phyloP scores from a whole-genome alignment of 1,284 basidiomycete species.

The Ustilago cynodontis region DNA sequence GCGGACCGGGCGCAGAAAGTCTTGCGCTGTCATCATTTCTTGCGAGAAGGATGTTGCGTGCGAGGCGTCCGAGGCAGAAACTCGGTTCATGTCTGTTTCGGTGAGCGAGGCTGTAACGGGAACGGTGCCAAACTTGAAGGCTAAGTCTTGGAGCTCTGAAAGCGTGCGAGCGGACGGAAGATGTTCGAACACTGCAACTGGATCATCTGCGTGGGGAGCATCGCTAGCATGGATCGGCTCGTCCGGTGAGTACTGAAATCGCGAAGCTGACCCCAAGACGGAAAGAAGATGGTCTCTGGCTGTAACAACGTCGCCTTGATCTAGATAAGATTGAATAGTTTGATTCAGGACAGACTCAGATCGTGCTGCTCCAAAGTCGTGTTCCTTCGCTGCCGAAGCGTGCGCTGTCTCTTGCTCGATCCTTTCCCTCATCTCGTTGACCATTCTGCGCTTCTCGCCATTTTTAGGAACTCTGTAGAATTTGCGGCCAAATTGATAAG shows the following conservation, averaged over 20 bases:
- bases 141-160: conserved; percentile 25
- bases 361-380: not conserved
- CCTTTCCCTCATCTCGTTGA: conserved; percentile 17
- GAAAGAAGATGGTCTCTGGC: conserved; percentile 37
- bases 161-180: conserved; percentile 25
- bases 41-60: not conserved
- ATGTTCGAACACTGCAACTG: not conserved
- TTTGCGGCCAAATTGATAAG: conserved; percentile 6
- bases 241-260: conserved; percentile 4
- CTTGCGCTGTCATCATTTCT: conserved; percentile 25
- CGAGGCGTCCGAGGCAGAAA: not conserved
- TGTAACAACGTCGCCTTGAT: conserved; percentile 27
- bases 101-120: conserved; percentile 18
- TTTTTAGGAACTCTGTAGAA: not conserved
- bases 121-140: conserved; percentile 28
- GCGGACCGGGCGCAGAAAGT: conserved; percentile 36
- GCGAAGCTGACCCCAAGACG: conserved; percentile 10
- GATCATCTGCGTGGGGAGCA: no score
- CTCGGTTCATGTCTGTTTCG: conserved; percentile 22
- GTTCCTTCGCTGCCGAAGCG: not conserved
- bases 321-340: conserved; percentile 15
- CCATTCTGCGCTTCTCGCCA: not conserved
- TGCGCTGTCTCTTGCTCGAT: conserved; percentile 13
- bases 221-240: not conserved
- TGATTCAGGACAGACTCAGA: conserved; percentile 9